phyloP scores from a whole-genome alignment of 768 basidiomycete genomes.

The Collybiopsis luxurians region DNA sequence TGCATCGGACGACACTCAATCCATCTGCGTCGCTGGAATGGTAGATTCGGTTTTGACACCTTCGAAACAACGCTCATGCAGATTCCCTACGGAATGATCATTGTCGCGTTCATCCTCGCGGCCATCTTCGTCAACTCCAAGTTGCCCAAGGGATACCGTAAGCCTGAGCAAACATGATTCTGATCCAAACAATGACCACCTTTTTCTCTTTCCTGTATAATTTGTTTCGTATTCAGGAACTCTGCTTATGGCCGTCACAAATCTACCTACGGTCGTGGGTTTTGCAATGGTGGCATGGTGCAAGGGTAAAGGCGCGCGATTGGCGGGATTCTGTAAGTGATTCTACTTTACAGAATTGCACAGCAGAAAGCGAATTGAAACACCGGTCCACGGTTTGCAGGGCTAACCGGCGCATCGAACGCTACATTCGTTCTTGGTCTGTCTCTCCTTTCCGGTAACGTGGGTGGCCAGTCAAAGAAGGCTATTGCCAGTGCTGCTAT shows the following conservation, averaged over 20 bases:
- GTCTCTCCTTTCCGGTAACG: conserved; percentile 36
- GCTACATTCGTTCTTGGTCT: conserved; percentile 28
- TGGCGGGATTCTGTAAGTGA: conserved; percentile 19
- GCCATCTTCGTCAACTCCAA: conserved; percentile 17
- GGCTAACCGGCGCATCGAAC: conserved; percentile 24
- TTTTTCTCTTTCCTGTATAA: no score
- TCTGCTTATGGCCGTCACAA: conserved; percentile 20
- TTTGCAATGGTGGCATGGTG: conserved; percentile 25
- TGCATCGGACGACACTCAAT: background rate
- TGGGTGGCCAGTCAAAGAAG: conserved; percentile 30
- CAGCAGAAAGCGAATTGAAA: no score
- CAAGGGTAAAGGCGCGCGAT: conserved; percentile 15
- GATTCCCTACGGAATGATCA: conserved; percentile 22
- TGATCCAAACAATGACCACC: no score
- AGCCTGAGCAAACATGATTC: no score
- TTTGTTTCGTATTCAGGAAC: no score
- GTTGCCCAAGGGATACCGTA: conserved; percentile 19
- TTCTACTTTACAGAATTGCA: no score
- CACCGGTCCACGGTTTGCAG: no score
- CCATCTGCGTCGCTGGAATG: no score
- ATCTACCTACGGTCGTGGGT: conserved; percentile 21
- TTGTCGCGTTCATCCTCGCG: conserved; percentile 17
- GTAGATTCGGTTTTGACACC: conserved; percentile 26
- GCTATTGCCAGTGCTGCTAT: conserved; percentile 17
- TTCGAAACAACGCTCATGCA: conserved; percentile 24